phyloP scores from a whole-genome alignment of 2,329 filamentous ascomycete genomes.

The Nigrospora sphaerica region DNA sequence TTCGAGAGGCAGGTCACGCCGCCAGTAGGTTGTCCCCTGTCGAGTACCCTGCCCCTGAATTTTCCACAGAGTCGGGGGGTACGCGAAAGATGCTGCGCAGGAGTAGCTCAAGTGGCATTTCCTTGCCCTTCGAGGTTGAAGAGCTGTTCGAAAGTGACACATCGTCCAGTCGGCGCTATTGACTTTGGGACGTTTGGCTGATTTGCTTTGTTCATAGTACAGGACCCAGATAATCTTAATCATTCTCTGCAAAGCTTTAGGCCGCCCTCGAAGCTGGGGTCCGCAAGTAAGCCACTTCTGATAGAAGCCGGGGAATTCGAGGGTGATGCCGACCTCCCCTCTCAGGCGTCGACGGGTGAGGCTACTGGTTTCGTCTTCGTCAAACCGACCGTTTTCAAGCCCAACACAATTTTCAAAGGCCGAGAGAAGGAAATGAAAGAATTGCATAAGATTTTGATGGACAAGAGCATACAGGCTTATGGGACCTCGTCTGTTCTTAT shows the following conservation, averaged over 20 bases:
- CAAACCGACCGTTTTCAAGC: conserved; percentile 49
- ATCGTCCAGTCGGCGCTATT: conserved; percentile 3
- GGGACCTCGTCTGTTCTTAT: conserved; percentile 59
- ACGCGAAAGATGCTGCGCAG: conserved; percentile 9
- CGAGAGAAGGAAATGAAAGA: conserved; percentile 49
- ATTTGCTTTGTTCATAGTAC: conserved; percentile 22
- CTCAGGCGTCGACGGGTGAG: conserved; percentile 17
- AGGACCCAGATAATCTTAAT: conserved; percentile 24
- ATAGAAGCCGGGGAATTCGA: conserved; percentile 17
- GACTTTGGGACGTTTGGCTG: conserved; percentile 18
- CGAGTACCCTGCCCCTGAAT: conserved; percentile 6
- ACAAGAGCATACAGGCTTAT: conserved; percentile 43
- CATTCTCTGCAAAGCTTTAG: conserved; percentile 17
- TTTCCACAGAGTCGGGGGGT: not conserved
- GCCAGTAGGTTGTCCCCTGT: conserved; percentile 20
- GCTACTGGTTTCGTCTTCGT: conserved; percentile 26
- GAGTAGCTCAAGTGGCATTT: conserved; percentile 15
- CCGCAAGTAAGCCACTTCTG: conserved; percentile 18
- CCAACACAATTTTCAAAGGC: conserved; percentile 52
- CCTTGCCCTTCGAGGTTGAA: conserved; percentile 23
- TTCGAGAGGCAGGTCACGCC: conserved; percentile 15
- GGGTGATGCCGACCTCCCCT: conserved; percentile 17
- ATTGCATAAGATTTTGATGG: conserved; percentile 53
- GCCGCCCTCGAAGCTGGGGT: conserved; percentile 13
- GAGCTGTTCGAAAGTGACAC: conserved; percentile 12